Base-by-base conservation (phyloP, 345 rosid genomes). In the Eutrema heterophyllum region DNA sequence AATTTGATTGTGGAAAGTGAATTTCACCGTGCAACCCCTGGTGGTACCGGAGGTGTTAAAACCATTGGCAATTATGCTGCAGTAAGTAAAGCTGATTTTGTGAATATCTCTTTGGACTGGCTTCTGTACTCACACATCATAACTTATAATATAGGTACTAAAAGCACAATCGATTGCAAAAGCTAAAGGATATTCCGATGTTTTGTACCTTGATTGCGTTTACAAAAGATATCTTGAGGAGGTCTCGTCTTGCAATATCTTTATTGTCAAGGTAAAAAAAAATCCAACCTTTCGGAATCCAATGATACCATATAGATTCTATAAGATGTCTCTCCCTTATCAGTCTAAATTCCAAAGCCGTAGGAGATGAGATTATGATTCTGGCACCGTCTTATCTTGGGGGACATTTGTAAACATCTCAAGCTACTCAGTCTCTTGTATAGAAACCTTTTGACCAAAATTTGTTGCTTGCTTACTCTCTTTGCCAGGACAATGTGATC, bases 21-120 rank as follows among this genome's bases (percentile, higher is more conserved):
- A 5, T 78, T 72, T 29, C 81, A 78, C 83, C 91, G 98, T 57
- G 98, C 97, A 61, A 84, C 96, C 64, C 98, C 98, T 80, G 97
- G 98, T 74, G 98, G 96, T 63, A 94, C 98, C 14, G 96, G 98
- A 62, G 88, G 97, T 67, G 97, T 91, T 56, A 94, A 94, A 80
- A 88, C 93, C 45, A 94, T 94, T 5, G 98, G 98, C 59, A 94
- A 94, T 51, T 94, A 91, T 75, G 97, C 95, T 72, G 93, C 95
- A 48, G 98, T 94, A 83, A 78, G 85, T 69, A 40, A 24, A 39
- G 4, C 65, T 56, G 18, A 40, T 26, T n/a, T 50, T 8, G 27
- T 66, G 15, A 6, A 30, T 8, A 46, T 41, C 27, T 64, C 61
- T 49, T 1, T 63, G 64, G 58, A 53, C 6, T 3, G 2, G 57